Base-by-base conservation (phyloP, 1,284 basidiomycete genomes). In the Cryptococcus neoformans region DNA sequence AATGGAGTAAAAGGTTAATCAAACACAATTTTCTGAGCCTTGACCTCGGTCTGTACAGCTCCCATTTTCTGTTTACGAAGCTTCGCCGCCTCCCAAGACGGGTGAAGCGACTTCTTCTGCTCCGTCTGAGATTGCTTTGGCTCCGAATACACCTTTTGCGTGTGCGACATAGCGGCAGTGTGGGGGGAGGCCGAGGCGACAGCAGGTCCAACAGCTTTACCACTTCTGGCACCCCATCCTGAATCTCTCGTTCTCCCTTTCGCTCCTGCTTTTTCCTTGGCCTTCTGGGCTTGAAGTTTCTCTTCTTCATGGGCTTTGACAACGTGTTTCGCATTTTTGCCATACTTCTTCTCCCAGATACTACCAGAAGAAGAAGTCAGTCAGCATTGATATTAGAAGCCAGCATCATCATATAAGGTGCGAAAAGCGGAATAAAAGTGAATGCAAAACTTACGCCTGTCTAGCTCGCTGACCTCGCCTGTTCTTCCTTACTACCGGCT, bases 311-410 rank as follows among this genome's bases (percentile, higher is more conserved):
- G 54, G 21, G 83, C 81, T 67, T 85, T 87, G 74, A 88, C 87
- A 76, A 94, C 82, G 77, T 97, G 94, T 73, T 94, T 95, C 11
- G 94, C 94, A 59, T 87, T 85, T 62, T 82, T 84, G 54, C 94
- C 94, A 69, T 86, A 97, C 77, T 94, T 97, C 79, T 93, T 94
- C 80, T 96, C 94, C 92, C 93, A 97, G 62, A 98, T 94, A 0
- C 93, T 96, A 49, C 37, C 12, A 28, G 28, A 28, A 28, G 28
- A 28, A 4, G 4, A 17, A 3, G 16, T 12, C 8, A 55, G 45
- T 36, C n/a, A 35, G 36, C 10, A 4, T 51, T 39, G 28, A 28
- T 28, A 28, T 4, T 28, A 28, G 4, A 28, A 54, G 59, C 56
- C 55, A 48, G 37, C n/a, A 6, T 16, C 46, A 34, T 7, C 3